Conservation (phyloP, 163 green algal species). For the Volvox carteri region DNA sequence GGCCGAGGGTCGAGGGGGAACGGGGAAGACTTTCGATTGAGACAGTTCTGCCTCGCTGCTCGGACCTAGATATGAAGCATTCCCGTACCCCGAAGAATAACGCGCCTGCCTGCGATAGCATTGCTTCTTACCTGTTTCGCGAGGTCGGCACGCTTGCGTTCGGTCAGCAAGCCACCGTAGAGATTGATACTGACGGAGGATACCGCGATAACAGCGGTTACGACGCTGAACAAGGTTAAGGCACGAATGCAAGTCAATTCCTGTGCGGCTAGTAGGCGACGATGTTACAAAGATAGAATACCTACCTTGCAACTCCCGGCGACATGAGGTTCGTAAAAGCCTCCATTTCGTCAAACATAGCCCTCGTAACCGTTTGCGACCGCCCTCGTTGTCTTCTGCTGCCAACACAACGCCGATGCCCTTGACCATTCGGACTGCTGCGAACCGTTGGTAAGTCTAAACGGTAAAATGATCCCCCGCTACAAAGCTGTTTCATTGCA, state of each 20-base stretch:
- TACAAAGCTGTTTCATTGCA: neutral
- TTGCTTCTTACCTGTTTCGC: conserved; percentile 46
- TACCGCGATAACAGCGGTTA: conserved; percentile 43
- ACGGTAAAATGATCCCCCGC: neutral
- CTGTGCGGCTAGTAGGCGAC: neutral
- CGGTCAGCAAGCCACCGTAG: conserved; percentile 39
- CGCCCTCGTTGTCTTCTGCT: neutral
- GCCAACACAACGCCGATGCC: neutral
- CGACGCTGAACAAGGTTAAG: neutral
- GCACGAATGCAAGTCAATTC: neutral
- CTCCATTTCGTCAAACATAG: conserved; percentile 55
- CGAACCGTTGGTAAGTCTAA: neutral
- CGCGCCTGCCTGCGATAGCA: too few relatives aligned
- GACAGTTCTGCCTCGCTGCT: too few relatives aligned
- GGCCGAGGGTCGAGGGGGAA: neutral
- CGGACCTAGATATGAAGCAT: too few relatives aligned
- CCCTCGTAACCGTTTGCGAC: neutral
- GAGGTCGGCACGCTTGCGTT: conserved; percentile 46
- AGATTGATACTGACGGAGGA: conserved; percentile 39
- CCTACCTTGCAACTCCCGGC: conserved; percentile 11
- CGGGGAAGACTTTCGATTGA: neutral
- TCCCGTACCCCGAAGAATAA: too few relatives aligned
- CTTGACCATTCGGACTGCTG: neutral
- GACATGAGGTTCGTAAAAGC: conserved; percentile 45
- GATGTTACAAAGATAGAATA: neutral